phyloP scores from a whole-genome alignment of 768 basidiomycete genomes.

The Hypsizygus marmoreus region DNA sequence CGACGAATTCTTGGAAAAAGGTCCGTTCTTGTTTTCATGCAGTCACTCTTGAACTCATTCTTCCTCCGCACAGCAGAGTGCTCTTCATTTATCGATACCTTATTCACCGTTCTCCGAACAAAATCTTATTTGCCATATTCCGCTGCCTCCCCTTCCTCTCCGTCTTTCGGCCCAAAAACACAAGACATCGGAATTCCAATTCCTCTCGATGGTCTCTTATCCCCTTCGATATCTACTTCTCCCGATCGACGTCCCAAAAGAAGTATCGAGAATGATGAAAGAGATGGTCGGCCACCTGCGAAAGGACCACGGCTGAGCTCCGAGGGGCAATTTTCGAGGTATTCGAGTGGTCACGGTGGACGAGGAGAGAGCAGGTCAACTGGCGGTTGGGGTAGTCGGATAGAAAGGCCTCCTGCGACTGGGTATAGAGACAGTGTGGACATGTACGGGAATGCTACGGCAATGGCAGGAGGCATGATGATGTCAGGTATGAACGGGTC shows the following conservation, averaged over 20 bases:
- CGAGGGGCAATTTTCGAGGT: slow-evolving; percentile 71
- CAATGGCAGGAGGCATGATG: slow-evolving; percentile 32
- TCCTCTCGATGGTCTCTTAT: slow-evolving; percentile 66
- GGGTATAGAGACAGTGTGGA: slow-evolving; percentile 37
- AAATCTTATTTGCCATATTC: slow-evolving; percentile 84
- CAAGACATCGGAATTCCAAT: slow-evolving; percentile 77
- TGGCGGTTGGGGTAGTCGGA: slow-evolving; percentile 45
- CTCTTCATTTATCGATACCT: slow-evolving; percentile 75
- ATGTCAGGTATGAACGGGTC: slow-evolving; percentile 33
- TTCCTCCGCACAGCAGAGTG: slow-evolving; percentile 51
- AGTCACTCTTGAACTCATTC: slow-evolving; percentile 16
- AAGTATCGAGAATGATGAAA: slow-evolving; percentile 60
- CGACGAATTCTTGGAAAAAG: slow-evolving; percentile 92
- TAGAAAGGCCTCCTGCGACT: slow-evolving; percentile 31
- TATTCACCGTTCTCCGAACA: slow-evolving; percentile 83
- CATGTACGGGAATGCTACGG: slow-evolving; percentile 30
- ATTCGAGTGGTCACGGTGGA: slow-evolving; percentile 42
- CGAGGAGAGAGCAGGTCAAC: slow-evolving; percentile 33
- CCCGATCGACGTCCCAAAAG: slow-evolving; percentile 68
- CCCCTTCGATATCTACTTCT: slow-evolving; percentile 42
- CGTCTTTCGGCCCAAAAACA: slow-evolving; percentile 41
- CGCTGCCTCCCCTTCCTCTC: slow-evolving; percentile 38
- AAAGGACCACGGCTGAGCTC: slow-evolving; percentile 72
- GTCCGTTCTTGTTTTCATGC: slow-evolving; percentile 40
- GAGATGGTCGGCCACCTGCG: slow-evolving; percentile 55